Evolutionary conservation across 352 stramenopile species (phyloP).

Genomic region (Pythium aquatile): DNA sequence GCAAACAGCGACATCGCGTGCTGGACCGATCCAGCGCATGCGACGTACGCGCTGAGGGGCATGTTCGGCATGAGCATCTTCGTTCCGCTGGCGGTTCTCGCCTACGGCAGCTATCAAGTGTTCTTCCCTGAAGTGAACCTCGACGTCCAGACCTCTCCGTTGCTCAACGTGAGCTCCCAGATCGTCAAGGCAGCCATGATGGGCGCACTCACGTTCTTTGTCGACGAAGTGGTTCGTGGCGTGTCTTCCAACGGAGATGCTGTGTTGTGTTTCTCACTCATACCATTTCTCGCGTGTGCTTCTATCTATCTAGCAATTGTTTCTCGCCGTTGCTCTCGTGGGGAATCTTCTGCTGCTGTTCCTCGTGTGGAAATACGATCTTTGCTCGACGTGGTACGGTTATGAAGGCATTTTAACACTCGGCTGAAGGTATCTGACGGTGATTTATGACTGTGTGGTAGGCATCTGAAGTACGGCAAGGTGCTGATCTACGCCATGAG

Average conservation of each 20-base stretch:
- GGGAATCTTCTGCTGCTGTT: constrained; percentile 35
- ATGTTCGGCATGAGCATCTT: constrained; percentile 45
- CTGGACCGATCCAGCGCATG: constrained; percentile 26
- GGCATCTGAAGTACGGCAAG: constrained; percentile 40
- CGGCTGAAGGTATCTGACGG: neutral
- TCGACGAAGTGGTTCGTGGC: constrained; percentile 32
- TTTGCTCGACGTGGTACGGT: constrained; percentile 37
- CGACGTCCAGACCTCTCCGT: constrained; percentile 36
- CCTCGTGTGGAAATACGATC: constrained; percentile 28
- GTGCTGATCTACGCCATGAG: constrained; percentile 40
- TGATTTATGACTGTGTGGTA: constrained; percentile 10
- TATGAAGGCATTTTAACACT: neutral
- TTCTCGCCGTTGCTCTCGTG: constrained; percentile 27
- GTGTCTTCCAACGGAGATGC: too few relatives aligned
- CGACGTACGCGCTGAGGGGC: constrained; percentile 28
- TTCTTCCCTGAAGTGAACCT: constrained; percentile 43
- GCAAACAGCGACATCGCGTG: constrained; percentile 31
- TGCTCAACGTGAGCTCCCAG: constrained; percentile 38
- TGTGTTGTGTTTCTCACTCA: neutral
- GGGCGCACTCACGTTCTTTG: constrained; percentile 37
- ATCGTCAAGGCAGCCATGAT: constrained; percentile 42
- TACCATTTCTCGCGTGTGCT: neutral
- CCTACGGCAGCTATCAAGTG: constrained; percentile 39
- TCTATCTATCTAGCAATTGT: constrained; percentile 22
- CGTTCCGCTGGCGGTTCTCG: constrained; percentile 35